Conservation (phyloP, 352 stramenopile genomes). For the Albugo candida region DNA sequence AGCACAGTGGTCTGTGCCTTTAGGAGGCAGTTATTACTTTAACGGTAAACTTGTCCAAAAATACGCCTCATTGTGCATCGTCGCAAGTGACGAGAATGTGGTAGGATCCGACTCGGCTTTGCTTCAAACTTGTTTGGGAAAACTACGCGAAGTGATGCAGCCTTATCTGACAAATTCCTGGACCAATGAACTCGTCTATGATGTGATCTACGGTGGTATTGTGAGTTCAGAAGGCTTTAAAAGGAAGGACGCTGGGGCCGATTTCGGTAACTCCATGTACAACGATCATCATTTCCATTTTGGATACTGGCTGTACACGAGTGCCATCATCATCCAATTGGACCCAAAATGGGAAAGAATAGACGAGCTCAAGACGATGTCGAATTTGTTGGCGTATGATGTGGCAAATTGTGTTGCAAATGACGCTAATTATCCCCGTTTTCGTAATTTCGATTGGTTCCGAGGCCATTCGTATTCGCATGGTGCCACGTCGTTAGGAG, state of each 20-base stretch:
- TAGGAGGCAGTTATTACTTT: constrained; percentile 45
- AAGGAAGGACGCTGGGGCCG: constrained; percentile 25
- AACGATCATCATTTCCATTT: constrained; percentile 70
- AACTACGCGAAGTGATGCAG: constrained; percentile 28
- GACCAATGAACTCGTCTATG: constrained; percentile 40
- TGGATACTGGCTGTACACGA: constrained; percentile 38
- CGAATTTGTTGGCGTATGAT: constrained; percentile 24
- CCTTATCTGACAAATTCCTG: constrained; percentile 46
- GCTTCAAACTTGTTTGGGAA: constrained; percentile 33
- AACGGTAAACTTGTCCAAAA: constrained; percentile 58
- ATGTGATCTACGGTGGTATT: constrained; percentile 32
- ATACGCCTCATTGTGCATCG: constrained; percentile 49
- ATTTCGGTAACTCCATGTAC: constrained; percentile 59
- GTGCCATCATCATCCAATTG: constrained; percentile 22
- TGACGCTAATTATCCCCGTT: constrained; percentile 30
- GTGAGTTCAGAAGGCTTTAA: constrained; percentile 41
- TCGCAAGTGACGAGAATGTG: constrained; percentile 44
- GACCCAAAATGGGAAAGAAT: constrained; percentile 24
- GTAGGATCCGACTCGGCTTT: constrained; percentile 33
- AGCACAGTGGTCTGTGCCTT: constrained; percentile 26
- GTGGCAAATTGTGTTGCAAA: constrained; percentile 20
- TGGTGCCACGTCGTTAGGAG: constrained; percentile 27
- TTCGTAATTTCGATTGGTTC: constrained; percentile 46
- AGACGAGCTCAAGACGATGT: constrained; percentile 18
- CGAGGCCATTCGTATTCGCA: constrained; percentile 51